A percentile compares a stretch with the other conserved stretches of the same genome.
Evolutionary conservation across 2,329 filamentous ascomycete species (phyloP).

Genomic region (Elsinoe arachidis): DNA sequence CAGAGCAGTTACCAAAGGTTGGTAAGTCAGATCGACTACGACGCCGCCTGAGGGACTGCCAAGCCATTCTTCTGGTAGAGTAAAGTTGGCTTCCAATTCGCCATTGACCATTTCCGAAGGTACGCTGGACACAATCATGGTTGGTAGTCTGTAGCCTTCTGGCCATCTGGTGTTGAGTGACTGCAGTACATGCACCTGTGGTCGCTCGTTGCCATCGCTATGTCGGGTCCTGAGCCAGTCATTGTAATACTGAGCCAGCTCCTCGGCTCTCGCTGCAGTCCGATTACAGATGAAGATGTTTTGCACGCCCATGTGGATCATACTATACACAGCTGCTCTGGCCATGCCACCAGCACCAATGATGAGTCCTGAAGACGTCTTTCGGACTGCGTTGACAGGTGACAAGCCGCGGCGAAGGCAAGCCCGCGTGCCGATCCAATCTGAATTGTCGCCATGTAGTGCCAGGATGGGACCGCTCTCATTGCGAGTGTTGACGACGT

Average conservation of each 20-base stretch:
- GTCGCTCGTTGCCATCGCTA: slow-evolving; percentile 14
- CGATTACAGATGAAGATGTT: slow-evolving; percentile 70
- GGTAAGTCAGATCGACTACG: slow-evolving; percentile 63
- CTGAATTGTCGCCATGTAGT: slow-evolving; percentile 70
- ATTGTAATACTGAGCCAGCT: slow-evolving; percentile 62
- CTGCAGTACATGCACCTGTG: slow-evolving; percentile 48
- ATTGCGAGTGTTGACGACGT: slow-evolving; percentile 50
- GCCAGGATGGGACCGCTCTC: slow-evolving; percentile 58
- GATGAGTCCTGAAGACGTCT: slow-evolving; percentile 44
- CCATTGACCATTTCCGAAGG: slow-evolving; percentile 60
- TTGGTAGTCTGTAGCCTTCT: slow-evolving; percentile 52
- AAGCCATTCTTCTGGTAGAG: slow-evolving; percentile 61
- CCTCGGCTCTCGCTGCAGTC: slow-evolving; percentile 57
- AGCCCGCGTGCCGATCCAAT: slow-evolving; percentile 70
- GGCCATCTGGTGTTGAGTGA: slow-evolving; percentile 58
- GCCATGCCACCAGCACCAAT: slow-evolving; percentile 66
- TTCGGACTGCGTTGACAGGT: slow-evolving; percentile 53
- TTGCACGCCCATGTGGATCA: slow-evolving; percentile 67
- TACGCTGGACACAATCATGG: slow-evolving; percentile 68
- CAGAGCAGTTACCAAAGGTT: slow-evolving; percentile 62
- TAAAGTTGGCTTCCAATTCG: slow-evolving; percentile 59
- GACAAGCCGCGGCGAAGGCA: slow-evolving; percentile 65
- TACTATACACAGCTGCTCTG: slow-evolving; percentile 65
- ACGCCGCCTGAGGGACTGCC: slow-evolving; percentile 66
- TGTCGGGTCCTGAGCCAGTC: slow-evolving; percentile 24